Evolutionary conservation across 768 basidiomycete genomes (phyloP).

Genomic region (Leccinum imitatum): DNA sequence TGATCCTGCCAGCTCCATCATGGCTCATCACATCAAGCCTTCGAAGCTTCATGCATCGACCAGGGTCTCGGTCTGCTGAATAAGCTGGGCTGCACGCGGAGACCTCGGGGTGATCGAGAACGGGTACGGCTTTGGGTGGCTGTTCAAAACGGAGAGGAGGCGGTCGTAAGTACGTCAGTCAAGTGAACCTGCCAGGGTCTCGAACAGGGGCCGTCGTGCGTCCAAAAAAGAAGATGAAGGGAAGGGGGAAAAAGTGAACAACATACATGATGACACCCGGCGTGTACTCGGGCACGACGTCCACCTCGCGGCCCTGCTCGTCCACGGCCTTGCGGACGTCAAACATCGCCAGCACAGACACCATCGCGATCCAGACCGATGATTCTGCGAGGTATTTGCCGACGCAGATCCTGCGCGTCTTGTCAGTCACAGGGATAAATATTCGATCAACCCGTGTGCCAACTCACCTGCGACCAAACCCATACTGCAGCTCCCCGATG

Average conservation of each 20-base stretch:
- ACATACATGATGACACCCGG: slow-evolving; percentile 35
- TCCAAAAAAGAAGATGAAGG: too few relatives aligned
- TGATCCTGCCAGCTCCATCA: neutral
- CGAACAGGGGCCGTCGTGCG: too few relatives aligned
- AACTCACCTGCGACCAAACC: slow-evolving; percentile 25
- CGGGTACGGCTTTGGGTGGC: slow-evolving; percentile 19
- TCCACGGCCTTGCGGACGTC: slow-evolving; percentile 29
- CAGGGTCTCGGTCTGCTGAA: slow-evolving; percentile 16
- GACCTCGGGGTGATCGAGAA: slow-evolving; percentile 24
- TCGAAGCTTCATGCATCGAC: neutral
- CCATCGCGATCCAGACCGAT: slow-evolving; percentile 28
- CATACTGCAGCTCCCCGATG: slow-evolving; percentile 18
- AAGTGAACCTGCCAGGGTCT: slow-evolving; percentile 28
- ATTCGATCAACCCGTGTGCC: neutral
- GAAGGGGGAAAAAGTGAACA: too few relatives aligned
- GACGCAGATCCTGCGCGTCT: slow-evolving; percentile 22
- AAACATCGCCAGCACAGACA: slow-evolving; percentile 28
- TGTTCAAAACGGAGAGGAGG: neutral
- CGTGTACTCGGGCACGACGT: slow-evolving; percentile 24
- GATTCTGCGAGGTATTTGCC: slow-evolving; percentile 28
- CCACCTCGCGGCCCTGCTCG: slow-evolving; percentile 17
- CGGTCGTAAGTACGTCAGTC: neutral
- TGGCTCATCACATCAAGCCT: neutral
- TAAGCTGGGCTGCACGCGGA: slow-evolving; percentile 6
- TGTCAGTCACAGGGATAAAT: neutral